Percentiles rank a stretch among this genome's conserved stretches.
These are phyloP conservation scores for Aspergillus sp. DNA, from an alignment of 2,329 filamentous ascomycete species.

Conservation along the genomic window DNA sequence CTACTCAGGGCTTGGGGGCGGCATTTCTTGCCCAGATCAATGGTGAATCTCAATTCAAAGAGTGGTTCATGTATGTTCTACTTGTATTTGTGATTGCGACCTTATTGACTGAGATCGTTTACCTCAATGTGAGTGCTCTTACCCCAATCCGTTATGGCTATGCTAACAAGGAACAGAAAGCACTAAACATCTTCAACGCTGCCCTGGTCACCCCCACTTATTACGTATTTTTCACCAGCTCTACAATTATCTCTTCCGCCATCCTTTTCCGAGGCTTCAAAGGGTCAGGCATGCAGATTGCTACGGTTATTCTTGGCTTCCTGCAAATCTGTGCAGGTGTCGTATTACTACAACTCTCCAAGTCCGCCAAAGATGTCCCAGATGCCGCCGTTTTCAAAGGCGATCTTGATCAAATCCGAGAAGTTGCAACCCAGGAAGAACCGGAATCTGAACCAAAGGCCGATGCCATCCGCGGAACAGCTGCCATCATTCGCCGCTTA, in stretches of 20 bases:
- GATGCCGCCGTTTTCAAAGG: slow-evolving; percentile 89
- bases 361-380: slow-evolving; percentile 95
- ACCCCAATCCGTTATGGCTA: background rate
- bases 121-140: slow-evolving; percentile 75
- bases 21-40: slow-evolving; percentile 84
- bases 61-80: slow-evolving; percentile 95
- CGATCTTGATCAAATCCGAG: slow-evolving; percentile 91
- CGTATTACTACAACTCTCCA: slow-evolving; percentile 90
- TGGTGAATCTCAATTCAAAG: slow-evolving; percentile 85
- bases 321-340: slow-evolving; percentile 91
- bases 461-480: slow-evolving; percentile 88
- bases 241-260: slow-evolving; percentile 90
- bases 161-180: slow-evolving; percentile 68
- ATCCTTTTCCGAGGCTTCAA: slow-evolving; percentile 94
- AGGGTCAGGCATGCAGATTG: slow-evolving; percentile 74
- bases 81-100: slow-evolving; percentile 89
- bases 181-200: slow-evolving; percentile 93
- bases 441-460: slow-evolving; percentile 96
- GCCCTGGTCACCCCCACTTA: slow-evolving; percentile 97
- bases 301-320: slow-evolving; percentile 91
- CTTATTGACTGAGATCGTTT: slow-evolving; percentile 89
- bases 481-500: slow-evolving; percentile 80
- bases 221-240: slow-evolving; percentile 96
- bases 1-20: slow-evolving; percentile 87
- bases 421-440: slow-evolving; percentile 91